Evolutionary conservation across 2,329 filamentous ascomycete species (phyloP).

Genomic region (Colletotrichum lupini): DNA sequence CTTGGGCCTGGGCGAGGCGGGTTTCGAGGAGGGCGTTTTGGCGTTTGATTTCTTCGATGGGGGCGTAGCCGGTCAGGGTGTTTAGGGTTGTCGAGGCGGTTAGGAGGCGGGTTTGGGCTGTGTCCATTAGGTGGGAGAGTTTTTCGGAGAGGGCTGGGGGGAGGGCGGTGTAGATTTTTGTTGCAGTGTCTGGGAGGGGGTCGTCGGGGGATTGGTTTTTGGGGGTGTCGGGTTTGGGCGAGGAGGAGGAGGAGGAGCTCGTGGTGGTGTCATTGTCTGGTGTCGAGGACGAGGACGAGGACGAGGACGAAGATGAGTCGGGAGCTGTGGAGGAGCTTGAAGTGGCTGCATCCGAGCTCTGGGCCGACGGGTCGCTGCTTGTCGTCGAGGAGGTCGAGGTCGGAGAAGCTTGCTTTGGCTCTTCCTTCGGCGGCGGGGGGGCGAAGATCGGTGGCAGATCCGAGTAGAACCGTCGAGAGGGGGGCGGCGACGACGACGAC

Average conservation of each 20-base stretch:
- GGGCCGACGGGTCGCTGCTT: neutral
- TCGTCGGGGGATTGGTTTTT: neutral
- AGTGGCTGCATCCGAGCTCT: constrained; percentile 7
- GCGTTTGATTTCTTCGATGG: constrained; percentile 86
- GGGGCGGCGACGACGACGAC: neutral
- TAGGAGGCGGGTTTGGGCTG: constrained; percentile 85
- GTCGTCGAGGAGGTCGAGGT: constrained; percentile 2
- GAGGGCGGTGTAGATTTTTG: constrained; percentile 41
- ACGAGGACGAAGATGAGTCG: neutral
- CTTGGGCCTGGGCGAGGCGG: constrained; percentile 68
- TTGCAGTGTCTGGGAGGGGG: constrained; percentile 22
- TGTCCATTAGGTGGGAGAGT: constrained; percentile 85
- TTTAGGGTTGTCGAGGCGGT: constrained; percentile 90
- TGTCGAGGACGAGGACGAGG: constrained; percentile 1
- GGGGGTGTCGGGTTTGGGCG: neutral
- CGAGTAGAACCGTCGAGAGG: constrained; percentile 12
- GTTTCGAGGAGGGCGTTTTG: constrained; percentile 78
- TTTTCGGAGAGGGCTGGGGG: constrained; percentile 55
- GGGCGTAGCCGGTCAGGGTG: constrained; percentile 92
- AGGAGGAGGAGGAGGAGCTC: neutral
- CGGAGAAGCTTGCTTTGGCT: constrained; percentile 16
- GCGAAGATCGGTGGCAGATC: constrained; percentile 5
- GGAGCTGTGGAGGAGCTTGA: constrained; percentile 1
- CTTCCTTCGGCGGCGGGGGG: constrained; percentile 11
- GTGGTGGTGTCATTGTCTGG: constrained; percentile 2